Evolutionary conservation across 2,329 filamentous ascomycete genomes (phyloP).

Genomic region (Nothophoma quercina): DNA sequence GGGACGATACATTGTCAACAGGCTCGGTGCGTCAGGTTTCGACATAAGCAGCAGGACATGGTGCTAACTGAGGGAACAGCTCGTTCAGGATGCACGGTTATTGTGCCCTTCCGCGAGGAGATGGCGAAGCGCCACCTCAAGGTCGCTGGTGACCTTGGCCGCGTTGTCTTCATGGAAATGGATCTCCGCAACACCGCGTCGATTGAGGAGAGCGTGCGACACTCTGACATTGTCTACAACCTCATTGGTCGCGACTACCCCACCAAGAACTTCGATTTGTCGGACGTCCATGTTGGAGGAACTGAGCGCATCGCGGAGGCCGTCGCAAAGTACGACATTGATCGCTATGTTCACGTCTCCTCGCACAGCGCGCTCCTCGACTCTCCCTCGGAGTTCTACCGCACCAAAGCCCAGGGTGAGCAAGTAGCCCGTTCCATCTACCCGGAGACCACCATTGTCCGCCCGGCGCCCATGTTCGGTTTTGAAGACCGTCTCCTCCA

Average conservation of each 20-base stretch:
- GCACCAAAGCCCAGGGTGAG: constrained; percentile 89
- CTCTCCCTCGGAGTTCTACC: constrained; percentile 87
- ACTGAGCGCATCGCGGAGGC: constrained; percentile 91
- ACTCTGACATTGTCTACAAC: constrained; percentile 98
- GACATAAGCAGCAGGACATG: not conserved
- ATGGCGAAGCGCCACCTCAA: constrained; percentile 98
- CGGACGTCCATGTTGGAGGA: constrained; percentile 92
- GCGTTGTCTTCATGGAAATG: constrained; percentile 90
- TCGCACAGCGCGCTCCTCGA: constrained; percentile 86
- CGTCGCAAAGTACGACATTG: constrained; percentile 96
- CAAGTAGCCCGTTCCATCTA: constrained; percentile 85
- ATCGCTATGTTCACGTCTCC: constrained; percentile 95
- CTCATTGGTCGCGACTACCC: constrained; percentile 92
- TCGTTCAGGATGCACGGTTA: constrained; percentile 90
- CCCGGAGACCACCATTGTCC: constrained; percentile 95
- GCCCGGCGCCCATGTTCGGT: constrained; percentile 91
- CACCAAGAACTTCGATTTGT: constrained; percentile 95
- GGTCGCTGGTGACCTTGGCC: constrained; percentile 91
- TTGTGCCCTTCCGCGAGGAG: constrained; percentile 94
- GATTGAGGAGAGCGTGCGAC: constrained; percentile 94
- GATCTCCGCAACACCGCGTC: constrained; percentile 93
- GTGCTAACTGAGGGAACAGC: constrained; percentile 62
- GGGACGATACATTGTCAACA: constrained; percentile 96
- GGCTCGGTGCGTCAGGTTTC: constrained; percentile 71
- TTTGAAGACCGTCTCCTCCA: constrained; percentile 93